phyloP scores from a whole-genome alignment of 2,329 filamentous ascomycete genomes.

The Coniochaeta sp. region DNA sequence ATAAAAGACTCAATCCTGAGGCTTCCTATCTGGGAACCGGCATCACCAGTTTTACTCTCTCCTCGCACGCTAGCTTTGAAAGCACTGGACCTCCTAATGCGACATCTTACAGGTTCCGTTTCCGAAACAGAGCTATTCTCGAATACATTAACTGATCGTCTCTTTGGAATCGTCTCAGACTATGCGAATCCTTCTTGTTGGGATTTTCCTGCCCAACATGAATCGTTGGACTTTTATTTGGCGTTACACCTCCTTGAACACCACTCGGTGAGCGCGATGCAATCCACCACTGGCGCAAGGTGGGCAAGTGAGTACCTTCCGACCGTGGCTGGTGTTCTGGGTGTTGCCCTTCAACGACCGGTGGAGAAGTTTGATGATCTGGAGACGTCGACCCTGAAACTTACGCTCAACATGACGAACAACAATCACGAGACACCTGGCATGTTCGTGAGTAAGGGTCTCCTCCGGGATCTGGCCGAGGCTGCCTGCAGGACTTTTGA shows the following conservation, averaged over 20 bases:
- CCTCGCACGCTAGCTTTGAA: conserved; percentile 58
- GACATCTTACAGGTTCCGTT: conserved; percentile 39
- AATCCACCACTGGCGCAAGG: conserved; percentile 29
- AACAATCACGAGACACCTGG: conserved; percentile 64
- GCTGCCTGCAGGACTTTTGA: conserved; percentile 46
- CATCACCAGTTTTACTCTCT: conserved; percentile 43
- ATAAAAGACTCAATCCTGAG: conserved; percentile 47
- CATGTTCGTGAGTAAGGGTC: conserved; percentile 55
- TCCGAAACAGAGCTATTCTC: conserved; percentile 42
- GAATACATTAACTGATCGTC: conserved; percentile 34
- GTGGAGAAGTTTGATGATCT: conserved; percentile 29
- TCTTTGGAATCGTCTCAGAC: conserved; percentile 37
- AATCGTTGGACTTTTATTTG: conserved; percentile 34
- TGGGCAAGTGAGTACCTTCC: conserved; percentile 46
- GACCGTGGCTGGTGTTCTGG: conserved; percentile 40
- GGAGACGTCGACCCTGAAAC: conserved; percentile 49
- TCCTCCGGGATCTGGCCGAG: conserved; percentile 40
- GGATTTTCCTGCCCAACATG: conserved; percentile 24
- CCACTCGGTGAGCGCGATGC: conserved; percentile 40
- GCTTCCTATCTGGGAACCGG: conserved; percentile 53
- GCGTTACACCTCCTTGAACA: conserved; percentile 44
- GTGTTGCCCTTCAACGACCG: conserved; percentile 27
- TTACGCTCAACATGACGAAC: conserved; percentile 83
- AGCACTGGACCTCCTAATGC: conserved; percentile 50
- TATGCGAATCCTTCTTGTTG: conserved; percentile 25